A percentile compares a stretch with the other conserved stretches of the same genome.
Conservation (phyloP, 352 stramenopile genomes). For the Phytopythium vexans region DNA sequence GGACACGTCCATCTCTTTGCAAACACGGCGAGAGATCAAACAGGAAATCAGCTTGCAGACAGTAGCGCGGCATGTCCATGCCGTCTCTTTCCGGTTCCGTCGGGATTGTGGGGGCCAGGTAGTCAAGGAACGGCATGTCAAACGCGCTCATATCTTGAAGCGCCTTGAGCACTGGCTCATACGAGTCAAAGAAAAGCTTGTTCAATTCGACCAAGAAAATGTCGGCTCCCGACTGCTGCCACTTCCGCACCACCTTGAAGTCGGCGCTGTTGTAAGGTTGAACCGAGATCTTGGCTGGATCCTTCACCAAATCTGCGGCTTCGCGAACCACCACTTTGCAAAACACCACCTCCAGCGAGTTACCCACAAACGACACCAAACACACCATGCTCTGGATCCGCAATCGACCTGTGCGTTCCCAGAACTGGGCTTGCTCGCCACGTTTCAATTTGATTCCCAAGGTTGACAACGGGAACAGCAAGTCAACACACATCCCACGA, state of each 20-base stretch:
- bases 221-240: slow-evolving; percentile 7
- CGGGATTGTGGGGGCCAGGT: slow-evolving; percentile 22
- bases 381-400: slow-evolving; percentile 32
- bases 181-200: slow-evolving; percentile 46
- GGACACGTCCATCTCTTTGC: slow-evolving; percentile 3
- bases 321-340: slow-evolving; percentile 32
- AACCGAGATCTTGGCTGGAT: slow-evolving; percentile 25
- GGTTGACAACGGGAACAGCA: slow-evolving; percentile 23
- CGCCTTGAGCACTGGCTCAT: slow-evolving; percentile 43
- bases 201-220: slow-evolving; percentile 49
- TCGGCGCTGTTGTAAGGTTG: slow-evolving; percentile 31
- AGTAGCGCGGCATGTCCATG: slow-evolving; percentile 35
- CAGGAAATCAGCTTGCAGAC: slow-evolving; percentile 15
- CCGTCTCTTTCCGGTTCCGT: slow-evolving; percentile 2
- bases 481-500: slow-evolving; percentile 29
- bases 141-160: slow-evolving; percentile 27
- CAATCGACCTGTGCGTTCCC: slow-evolving; percentile 31
- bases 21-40: slow-evolving; percentile 22
- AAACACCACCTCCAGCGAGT: slow-evolving; percentile 23
- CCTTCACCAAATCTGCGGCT: slow-evolving; percentile 18
- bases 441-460: slow-evolving; percentile 14
- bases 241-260: slow-evolving; percentile 11
- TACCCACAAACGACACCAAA: slow-evolving; percentile 16
- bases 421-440: slow-evolving; percentile 21
- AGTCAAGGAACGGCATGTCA: slow-evolving; percentile 32